Evolutionary conservation across 2,329 filamentous ascomycete genomes (phyloP), one percentile per base, ranked within the genome.

Genomic region (Neofusicoccum laricinum): DNA sequence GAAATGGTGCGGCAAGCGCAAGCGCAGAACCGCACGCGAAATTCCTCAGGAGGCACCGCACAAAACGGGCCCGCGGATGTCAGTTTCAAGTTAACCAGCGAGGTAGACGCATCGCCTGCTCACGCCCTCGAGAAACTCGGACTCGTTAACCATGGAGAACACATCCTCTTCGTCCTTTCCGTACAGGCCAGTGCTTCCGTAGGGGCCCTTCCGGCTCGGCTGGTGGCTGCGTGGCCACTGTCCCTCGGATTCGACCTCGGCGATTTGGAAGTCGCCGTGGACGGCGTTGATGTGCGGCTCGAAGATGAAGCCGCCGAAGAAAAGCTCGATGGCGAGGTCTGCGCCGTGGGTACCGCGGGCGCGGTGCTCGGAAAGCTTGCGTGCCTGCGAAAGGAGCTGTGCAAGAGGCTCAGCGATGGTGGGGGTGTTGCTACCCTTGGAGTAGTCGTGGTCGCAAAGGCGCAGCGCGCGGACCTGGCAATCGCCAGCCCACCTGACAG

Each of bases 261-360:
- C 77, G 14, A 81, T 69, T 25, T 78, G 73, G 66, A 84, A 82
- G 64, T 82, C 81, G 55, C 81, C 81, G 61, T 84, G 81, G 11
- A 83, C 81, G 12, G 79, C 70, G 15, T 72, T 68, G 66, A 77
- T 76, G 51, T 76, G 76, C 0, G 81, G 81, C 64, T 82, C 79
- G 70, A 84, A 84, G 68, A 84, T 83, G 72, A 78, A 81, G 65
- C 81, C 80, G 2, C 79, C 79, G 69, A 82, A 83, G 76, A 84
- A 84, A 32, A 84, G 71, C 68, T 84, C 81, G 51, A 82, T 74
- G 63, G 77, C 77, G 1, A 84, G 75, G 30, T 78, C 73, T 32
- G 68, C 71, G 7, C 76, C 76, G 36, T 76, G 71, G 25, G 72
- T 69, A 65, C 75, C 75, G 12, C 76, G 74, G 3, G 74, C 73